Conservation (phyloP, 805 yeast species). For the Huiozyma sinensis region DNA sequence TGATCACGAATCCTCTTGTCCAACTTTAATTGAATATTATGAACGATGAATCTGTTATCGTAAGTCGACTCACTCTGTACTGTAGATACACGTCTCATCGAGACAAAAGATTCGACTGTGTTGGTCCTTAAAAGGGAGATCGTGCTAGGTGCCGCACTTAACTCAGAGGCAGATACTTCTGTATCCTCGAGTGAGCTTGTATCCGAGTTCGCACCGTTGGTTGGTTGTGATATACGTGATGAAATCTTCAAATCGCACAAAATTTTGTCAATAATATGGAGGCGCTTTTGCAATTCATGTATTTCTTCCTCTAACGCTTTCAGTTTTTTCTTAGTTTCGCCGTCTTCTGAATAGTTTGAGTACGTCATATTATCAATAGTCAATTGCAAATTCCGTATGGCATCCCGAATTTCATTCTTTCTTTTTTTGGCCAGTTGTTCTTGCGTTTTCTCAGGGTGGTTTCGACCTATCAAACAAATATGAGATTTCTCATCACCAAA, state of each 20-base stretch:
- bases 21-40: slow-evolving; percentile 46
- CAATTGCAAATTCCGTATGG: slow-evolving; percentile 21
- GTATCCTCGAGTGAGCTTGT: not conserved
- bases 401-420: slow-evolving; percentile 30
- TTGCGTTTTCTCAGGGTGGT: slow-evolving; percentile 48
- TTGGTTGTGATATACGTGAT: slow-evolving; percentile 11
- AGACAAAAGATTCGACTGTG: slow-evolving; percentile 24
- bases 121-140: slow-evolving; percentile 9
- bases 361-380: slow-evolving; percentile 4
- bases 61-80: slow-evolving; percentile 28
- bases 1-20: slow-evolving; percentile 40
- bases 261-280: slow-evolving; percentile 24
- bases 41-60: slow-evolving; percentile 49
- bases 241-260: slow-evolving; percentile 25
- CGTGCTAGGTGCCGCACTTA: slow-evolving; percentile 1
- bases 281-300: slow-evolving; percentile 26
- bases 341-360: not conserved
- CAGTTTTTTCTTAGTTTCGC: slow-evolving; percentile 1
- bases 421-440: slow-evolving; percentile 34
- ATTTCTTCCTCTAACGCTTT: slow-evolving; percentile 16
- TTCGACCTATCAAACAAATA: slow-evolving; percentile 39
- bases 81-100: slow-evolving; percentile 23
- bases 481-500: slow-evolving; percentile 52
- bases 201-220: slow-evolving; percentile 6
- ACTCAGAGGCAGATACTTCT: slow-evolving; percentile 8